Evolutionary conservation across 164 flowering plant species (phyloP).

Genomic region (Houttuynia cordata): DNA sequence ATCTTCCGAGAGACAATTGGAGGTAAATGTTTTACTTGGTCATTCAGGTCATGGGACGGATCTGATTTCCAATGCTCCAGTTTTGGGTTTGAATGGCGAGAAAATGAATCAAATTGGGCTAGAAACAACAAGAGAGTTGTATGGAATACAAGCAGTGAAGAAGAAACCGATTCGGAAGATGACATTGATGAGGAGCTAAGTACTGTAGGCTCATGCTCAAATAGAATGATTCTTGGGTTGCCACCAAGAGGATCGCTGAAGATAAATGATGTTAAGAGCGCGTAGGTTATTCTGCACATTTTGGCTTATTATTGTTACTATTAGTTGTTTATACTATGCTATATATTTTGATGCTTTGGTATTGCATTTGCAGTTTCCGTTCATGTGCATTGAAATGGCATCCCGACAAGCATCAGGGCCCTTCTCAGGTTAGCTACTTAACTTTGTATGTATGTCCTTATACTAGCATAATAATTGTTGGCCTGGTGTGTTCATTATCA

Average conservation of each 20-base stretch:
- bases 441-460: background rate
- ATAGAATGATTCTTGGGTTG: constrained; percentile 68
- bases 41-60: constrained; percentile 22
- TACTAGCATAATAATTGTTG: too few species aligned
- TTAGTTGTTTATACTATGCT: background rate
- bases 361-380: constrained; percentile 51
- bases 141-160: constrained; percentile 25
- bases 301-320: background rate
- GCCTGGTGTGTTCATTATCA: too few species aligned
- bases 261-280: constrained; percentile 78
- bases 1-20: constrained; percentile 46
- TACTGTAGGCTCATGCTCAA: constrained; percentile 42
- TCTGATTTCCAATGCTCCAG: constrained; percentile 23
- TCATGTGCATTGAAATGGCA: constrained; percentile 88
- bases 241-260: constrained; percentile 67
- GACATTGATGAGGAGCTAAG: constrained; percentile 27
- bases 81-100: constrained; percentile 56
- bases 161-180: constrained; percentile 24
- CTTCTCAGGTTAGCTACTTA: constrained; percentile 21
- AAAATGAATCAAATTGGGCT: constrained; percentile 19
- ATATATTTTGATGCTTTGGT: background rate
- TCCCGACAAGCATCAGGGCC: constrained; percentile 88
- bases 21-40: constrained; percentile 43
- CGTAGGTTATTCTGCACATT: constrained; percentile 40
- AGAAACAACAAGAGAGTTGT: constrained; percentile 20